These are phyloP conservation scores for Lichenothelia convexa DNA, from an alignment of 495 filamentous ascomycete genomes.

Conservation along the genomic window DNA sequence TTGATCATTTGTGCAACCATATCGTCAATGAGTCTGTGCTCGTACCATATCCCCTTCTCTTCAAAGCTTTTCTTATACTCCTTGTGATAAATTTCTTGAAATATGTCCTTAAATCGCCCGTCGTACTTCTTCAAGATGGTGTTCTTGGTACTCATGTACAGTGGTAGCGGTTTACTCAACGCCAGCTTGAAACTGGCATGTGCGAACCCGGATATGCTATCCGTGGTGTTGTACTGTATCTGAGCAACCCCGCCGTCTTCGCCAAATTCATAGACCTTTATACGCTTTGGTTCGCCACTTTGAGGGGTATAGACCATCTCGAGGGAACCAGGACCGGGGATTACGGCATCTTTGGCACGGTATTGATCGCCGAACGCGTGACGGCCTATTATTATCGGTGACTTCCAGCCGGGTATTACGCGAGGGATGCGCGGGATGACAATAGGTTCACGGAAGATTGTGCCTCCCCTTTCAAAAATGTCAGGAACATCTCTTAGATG, in stretches of 20 bases:
- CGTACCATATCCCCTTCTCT: constrained; percentile 88
- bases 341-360: constrained; percentile 77
- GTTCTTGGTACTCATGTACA: constrained; percentile 99
- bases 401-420: constrained; percentile 90
- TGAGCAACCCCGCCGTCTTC: constrained; percentile 60
- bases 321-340: constrained; percentile 64
- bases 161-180: constrained; percentile 61
- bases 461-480: constrained; percentile 44
- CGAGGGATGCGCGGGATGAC: constrained; percentile 83
- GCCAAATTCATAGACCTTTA: constrained; percentile 82
- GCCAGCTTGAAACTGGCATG: constrained; percentile 93
- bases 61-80: constrained; percentile 79
- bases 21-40: constrained; percentile 97
- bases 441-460: constrained; percentile 96
- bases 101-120: constrained; percentile 96
- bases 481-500: too few relatives aligned
- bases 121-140: constrained; percentile 99
- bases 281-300: constrained; percentile 62
- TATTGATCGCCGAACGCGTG: constrained; percentile 99
- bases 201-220: constrained; percentile 84
- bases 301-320: constrained; percentile 83
- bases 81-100: constrained; percentile 86
- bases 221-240: constrained; percentile 95
- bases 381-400: constrained; percentile 95
- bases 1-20: constrained; percentile 99